Percentiles rank a stretch among this genome's conserved stretches.
These are phyloP conservation scores for Puccinia hordei DNA, from an alignment of 1,284 basidiomycete genomes.

Conservation along the genomic window DNA sequence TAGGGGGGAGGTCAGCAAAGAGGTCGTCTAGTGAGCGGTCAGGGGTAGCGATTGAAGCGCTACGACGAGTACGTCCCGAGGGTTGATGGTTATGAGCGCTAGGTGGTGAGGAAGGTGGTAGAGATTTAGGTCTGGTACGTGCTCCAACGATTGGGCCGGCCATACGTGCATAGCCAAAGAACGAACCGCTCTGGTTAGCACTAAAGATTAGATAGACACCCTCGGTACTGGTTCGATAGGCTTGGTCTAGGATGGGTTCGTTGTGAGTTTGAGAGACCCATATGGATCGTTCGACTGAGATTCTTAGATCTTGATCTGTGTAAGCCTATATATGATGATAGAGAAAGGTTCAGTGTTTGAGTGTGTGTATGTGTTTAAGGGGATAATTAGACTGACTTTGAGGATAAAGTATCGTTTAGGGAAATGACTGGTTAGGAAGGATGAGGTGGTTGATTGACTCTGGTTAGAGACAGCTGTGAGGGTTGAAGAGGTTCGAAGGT, in stretches of 20 bases:
- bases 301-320: slow-evolving; percentile 48
- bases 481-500: slow-evolving; percentile 26
- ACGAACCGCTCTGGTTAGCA: slow-evolving; percentile 52
- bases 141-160: slow-evolving; percentile 27
- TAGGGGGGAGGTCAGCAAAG: neutral
- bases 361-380: too few species aligned
- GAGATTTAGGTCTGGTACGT: too few species aligned
- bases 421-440: slow-evolving; percentile 50
- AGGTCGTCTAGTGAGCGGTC: neutral
- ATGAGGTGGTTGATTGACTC: slow-evolving; percentile 42
- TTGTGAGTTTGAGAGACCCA: slow-evolving; percentile 52
- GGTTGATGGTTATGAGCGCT: too few species aligned
- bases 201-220: slow-evolving; percentile 52
- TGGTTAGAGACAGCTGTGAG: slow-evolving; percentile 26
- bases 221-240: slow-evolving; percentile 47
- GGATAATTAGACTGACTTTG: slow-evolving; percentile 33
- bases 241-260: slow-evolving; percentile 52
- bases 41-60: neutral
- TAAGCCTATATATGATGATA: slow-evolving; percentile 50
- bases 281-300: slow-evolving; percentile 32
- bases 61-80: neutral
- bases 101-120: too few species aligned
- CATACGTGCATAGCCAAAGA: slow-evolving; percentile 51
- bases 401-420: slow-evolving; percentile 51
- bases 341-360: too few species aligned